Evolutionary conservation across 345 rosid genomes (phyloP).

Genomic region (Hirschfeldia incana): DNA sequence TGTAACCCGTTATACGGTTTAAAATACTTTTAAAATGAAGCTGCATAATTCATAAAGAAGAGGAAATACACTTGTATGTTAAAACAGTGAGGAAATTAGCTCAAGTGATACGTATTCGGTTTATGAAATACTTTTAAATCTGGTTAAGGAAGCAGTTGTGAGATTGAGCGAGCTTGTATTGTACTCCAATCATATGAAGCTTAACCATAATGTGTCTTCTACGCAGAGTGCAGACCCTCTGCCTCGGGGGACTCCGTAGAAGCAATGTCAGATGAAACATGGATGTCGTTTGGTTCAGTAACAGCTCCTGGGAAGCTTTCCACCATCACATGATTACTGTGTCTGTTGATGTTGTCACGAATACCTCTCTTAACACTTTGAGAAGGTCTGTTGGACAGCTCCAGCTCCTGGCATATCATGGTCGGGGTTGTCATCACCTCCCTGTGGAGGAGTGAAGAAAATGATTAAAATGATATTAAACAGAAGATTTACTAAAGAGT

Average conservation of each 20-base stretch:
- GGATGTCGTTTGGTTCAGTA: neutral
- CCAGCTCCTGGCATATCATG: neutral
- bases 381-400: neutral
- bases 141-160: neutral
- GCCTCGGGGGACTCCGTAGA: neutral
- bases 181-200: neutral
- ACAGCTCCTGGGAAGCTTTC: neutral
- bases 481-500: neutral
- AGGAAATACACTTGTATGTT: neutral
- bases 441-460: neutral
- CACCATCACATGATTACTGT: neutral
- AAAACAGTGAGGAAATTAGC: neutral
- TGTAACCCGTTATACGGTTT: neutral
- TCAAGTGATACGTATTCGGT: neutral
- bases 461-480: neutral
- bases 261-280: neutral
- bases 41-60: neutral
- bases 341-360: neutral
- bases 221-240: neutral
- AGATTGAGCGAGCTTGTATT: neutral
- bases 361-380: neutral
- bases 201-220: neutral
- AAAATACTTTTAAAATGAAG: neutral
- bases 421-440: neutral
- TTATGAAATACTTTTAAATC: neutral